Evolutionary conservation across 805 yeast genomes (phyloP).

Genomic region (Kazachstania taianensis): DNA sequence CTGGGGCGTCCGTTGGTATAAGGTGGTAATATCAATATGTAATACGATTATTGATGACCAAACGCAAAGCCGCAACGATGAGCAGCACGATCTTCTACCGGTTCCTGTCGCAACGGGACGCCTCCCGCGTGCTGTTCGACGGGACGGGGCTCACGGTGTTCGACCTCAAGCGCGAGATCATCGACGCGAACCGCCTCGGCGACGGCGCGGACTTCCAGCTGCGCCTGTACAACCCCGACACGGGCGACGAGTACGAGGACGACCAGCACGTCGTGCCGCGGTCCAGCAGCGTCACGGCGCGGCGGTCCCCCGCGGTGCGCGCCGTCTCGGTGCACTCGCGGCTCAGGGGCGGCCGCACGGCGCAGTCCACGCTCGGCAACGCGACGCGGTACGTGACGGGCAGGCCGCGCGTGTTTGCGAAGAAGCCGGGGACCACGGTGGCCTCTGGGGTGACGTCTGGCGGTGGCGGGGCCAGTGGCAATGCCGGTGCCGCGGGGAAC

Average conservation of each 20-base stretch:
- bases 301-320: slow-evolving; percentile 60
- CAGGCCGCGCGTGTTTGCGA: slow-evolving; percentile 43
- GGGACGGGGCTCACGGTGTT: slow-evolving; percentile 95
- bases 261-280: slow-evolving; percentile 89
- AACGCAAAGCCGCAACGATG: slow-evolving; percentile 34
- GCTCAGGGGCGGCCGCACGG: slow-evolving; percentile 16
- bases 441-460: slow-evolving; percentile 3
- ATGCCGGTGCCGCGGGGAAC: slow-evolving; percentile 30
- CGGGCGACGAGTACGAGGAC: slow-evolving; percentile 66
- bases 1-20: not conserved
- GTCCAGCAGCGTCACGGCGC: slow-evolving; percentile 72
- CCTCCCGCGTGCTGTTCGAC: slow-evolving; percentile 75
- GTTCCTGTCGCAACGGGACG: slow-evolving; percentile 73
- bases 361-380: slow-evolving; percentile 40
- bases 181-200: slow-evolving; percentile 67
- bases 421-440: slow-evolving; percentile 17
- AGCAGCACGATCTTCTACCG: slow-evolving; percentile 81
- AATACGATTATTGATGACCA: not conserved
- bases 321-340: slow-evolving; percentile 17
- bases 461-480: slow-evolving; percentile 1
- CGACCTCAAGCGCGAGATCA: slow-evolving; percentile 86
- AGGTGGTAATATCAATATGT: not conserved
- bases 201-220: slow-evolving; percentile 80
- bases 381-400: slow-evolving; percentile 67
- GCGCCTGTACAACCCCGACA: slow-evolving; percentile 58